Base-by-base conservation (phyloP, 2,329 filamentous ascomycete species). In the Fusarium newnesense region DNA sequence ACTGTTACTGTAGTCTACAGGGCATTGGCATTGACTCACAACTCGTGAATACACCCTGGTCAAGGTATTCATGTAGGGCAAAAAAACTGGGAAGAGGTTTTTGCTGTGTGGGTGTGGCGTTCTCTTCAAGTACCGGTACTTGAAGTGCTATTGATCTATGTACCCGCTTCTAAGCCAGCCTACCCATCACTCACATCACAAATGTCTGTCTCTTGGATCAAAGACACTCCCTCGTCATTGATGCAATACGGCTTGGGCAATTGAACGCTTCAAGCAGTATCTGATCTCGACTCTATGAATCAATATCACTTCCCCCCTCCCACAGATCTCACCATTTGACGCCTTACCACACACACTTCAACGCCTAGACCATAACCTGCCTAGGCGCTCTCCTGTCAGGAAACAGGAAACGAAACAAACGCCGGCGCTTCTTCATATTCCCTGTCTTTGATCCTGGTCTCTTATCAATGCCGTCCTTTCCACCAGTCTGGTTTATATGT, bases 401-500 rank as follows among this genome's bases (percentile, higher is more conserved):
- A 75, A 77, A 75, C 75, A 74, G 70, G 67, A 77, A 77, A 77
- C 75, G 75, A 77, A 77, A 77, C 75, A 77, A 75, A 59, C 75
- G 75, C 75, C 58, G 67, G 75, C 75, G 75, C 75, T 75, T 77
- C 75, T 65, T 59, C 49, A 28, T 53, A 58, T 67, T 47, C 69
- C 73, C 66, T 66, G 60, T 44, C 47, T 58, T 60, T 56, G 34
- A 76, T 64, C 75, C 72, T 56, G 60, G 72, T 64, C 64, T 65
- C 34, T 72, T 60, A 58, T 54, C 40, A 46, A 50, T 68, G 65
- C 65, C 57, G 58, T 64, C 53, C 57, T 61, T 60, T 63, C 54
- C 64, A 59, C 37, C 43, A 59, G 61, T 46, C 52, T 40, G 56
- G 47, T 49, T 50, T 42, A 60, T 50, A 28, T 59, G 36, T 53